phyloP scores from a whole-genome alignment of 441 rosid species.

The Gossypium schwendimanii region DNA sequence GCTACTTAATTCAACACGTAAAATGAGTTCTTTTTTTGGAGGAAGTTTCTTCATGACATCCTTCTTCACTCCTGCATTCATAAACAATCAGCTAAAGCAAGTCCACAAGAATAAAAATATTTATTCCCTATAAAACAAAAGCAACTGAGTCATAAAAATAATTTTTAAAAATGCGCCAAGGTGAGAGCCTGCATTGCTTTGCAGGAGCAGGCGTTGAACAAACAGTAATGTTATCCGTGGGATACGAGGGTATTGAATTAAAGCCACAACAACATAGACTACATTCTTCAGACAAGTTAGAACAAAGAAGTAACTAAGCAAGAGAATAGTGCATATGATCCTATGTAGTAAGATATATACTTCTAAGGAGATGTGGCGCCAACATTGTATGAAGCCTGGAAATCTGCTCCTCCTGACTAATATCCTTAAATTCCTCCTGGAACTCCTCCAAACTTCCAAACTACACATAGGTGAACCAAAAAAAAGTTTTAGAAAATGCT shows the following conservation, averaged over 20 bases:
- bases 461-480: constrained; percentile 39
- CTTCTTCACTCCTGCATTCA: constrained; percentile 83
- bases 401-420: constrained; percentile 97
- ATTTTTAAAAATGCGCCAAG: neutral
- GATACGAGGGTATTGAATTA: neutral
- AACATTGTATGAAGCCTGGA: constrained; percentile 91
- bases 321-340: neutral
- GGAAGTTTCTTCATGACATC: constrained; percentile 98
- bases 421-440: constrained; percentile 95
- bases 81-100: constrained; percentile 12
- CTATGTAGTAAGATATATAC: constrained; percentile 37
- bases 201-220: neutral
- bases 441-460: constrained; percentile 96
- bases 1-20: constrained; percentile 85
- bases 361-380: constrained; percentile 94
- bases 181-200: constrained; percentile 1
- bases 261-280: neutral
- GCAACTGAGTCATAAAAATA: neutral
- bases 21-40: constrained; percentile 95
- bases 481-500: constrained; percentile 1
- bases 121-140: neutral
- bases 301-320: neutral
- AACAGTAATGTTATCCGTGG: neutral
- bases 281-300: neutral
- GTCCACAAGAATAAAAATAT: neutral